Evolutionary conservation across 1,284 basidiomycete species (phyloP).

Genomic region (Ganoderma boninense): DNA sequence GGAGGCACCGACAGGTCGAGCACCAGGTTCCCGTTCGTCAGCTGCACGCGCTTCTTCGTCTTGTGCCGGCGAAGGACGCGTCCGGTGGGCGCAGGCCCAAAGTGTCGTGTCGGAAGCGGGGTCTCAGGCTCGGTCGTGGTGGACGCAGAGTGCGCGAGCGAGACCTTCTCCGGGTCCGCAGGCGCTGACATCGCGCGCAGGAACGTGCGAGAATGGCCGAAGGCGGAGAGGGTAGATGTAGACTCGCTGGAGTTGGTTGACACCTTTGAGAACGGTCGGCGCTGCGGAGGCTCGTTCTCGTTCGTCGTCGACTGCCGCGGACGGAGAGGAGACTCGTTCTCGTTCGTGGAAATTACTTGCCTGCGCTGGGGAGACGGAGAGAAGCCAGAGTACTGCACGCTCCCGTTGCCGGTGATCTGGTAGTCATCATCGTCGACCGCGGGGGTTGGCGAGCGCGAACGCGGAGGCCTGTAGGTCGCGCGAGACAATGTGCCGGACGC

Average conservation of each 20-base stretch:
- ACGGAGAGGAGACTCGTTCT: slow-evolving; percentile 27
- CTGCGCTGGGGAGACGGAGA: slow-evolving; percentile 35
- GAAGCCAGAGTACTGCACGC: slow-evolving; percentile 59
- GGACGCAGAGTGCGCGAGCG: slow-evolving; percentile 32
- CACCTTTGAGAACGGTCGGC: slow-evolving; percentile 20
- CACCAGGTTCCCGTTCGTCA: slow-evolving; percentile 88
- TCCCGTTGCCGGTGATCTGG: slow-evolving; percentile 59
- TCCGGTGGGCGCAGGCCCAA: slow-evolving; percentile 86
- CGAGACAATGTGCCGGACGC: slow-evolving; percentile 65
- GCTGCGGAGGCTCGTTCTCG: slow-evolving; percentile 8
- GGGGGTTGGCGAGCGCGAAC: slow-evolving; percentile 78
- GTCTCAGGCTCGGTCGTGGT: slow-evolving; percentile 42
- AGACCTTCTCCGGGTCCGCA: slow-evolving; percentile 35
- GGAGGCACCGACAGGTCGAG: slow-evolving; percentile 88
- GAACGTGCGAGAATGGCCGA: slow-evolving; percentile 21
- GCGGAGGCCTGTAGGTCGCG: slow-evolving; percentile 55
- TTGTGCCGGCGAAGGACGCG: slow-evolving; percentile 80
- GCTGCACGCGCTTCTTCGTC: slow-evolving; percentile 73
- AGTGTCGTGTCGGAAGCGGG: slow-evolving; percentile 78
- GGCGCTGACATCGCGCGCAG: slow-evolving; percentile 30
- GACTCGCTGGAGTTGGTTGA: slow-evolving; percentile 17
- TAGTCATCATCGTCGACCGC: slow-evolving; percentile 77
- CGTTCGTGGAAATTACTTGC: slow-evolving; percentile 30
- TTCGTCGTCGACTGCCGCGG: slow-evolving; percentile 12
- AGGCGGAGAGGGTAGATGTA: slow-evolving; percentile 10